Evolutionary conservation across 2,329 filamentous ascomycete genomes (phyloP).

Genomic region (Colletotrichum simmondsii): DNA sequence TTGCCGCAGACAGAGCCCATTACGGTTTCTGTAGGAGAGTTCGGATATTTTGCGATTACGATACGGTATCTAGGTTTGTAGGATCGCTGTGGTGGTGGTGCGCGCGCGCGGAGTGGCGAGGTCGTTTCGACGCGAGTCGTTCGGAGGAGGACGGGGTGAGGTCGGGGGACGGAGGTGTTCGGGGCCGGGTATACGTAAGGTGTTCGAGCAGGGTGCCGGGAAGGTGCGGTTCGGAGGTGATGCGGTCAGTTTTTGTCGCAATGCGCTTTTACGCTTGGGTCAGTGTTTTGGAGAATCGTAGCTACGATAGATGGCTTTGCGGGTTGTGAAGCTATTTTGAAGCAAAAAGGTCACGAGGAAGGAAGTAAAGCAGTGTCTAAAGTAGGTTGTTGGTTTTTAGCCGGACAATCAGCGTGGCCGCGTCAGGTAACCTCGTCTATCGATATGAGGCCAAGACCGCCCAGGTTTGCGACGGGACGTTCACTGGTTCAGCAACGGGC

Average conservation of each 20-base stretch:
- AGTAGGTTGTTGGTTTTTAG: background rate
- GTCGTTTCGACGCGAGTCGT: background rate
- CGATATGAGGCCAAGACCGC: constrained; percentile 31
- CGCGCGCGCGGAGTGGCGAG: background rate
- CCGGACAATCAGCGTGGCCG: constrained; percentile 26
- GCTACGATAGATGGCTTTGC: background rate
- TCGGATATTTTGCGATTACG: background rate
- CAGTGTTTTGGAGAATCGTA: background rate
- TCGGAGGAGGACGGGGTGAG: background rate
- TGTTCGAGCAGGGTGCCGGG: background rate
- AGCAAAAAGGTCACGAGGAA: background rate
- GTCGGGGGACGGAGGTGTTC: constrained; percentile 14
- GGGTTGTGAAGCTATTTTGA: background rate
- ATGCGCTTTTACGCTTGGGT: background rate
- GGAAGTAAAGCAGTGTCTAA: background rate
- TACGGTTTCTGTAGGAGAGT: constrained; percentile 25
- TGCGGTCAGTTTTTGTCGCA: background rate
- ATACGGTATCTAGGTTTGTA: background rate
- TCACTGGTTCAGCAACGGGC: background rate
- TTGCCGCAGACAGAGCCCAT: constrained; percentile 95
- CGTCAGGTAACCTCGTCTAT: constrained; percentile 29
- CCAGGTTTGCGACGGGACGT: constrained; percentile 4
- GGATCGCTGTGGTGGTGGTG: background rate
- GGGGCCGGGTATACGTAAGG: background rate
- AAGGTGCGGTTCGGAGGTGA: background rate